These are phyloP conservation scores for Plasmopara muralis DNA, from an alignment of 352 stramenopile genomes.

Conservation along the genomic window DNA sequence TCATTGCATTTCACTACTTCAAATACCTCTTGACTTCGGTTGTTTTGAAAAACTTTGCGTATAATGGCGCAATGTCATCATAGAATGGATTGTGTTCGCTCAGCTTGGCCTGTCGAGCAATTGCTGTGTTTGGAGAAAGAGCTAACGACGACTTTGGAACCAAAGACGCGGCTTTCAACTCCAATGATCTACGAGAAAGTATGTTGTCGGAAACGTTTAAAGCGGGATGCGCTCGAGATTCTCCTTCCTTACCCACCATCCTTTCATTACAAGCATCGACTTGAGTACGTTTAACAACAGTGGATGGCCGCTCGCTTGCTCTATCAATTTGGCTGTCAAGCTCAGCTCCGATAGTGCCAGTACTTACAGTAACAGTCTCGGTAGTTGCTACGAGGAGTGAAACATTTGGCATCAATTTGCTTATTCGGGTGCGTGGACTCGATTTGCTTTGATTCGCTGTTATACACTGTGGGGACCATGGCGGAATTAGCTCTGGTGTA, in stretches of 20 bases:
- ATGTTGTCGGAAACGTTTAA: background rate
- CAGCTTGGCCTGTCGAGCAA: conserved; percentile 14
- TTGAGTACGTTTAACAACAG: background rate
- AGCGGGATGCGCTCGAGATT: background rate
- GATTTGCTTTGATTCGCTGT: conserved; percentile 1
- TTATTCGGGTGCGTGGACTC: conserved; percentile 6
- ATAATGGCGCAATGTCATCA: conserved; percentile 64
- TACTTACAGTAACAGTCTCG: background rate
- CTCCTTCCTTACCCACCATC: background rate
- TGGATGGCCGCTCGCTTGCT: background rate
- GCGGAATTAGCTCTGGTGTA: background rate
- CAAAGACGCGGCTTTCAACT: background rate
- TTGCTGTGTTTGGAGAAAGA: conserved; percentile 1
- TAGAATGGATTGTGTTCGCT: conserved; percentile 52
- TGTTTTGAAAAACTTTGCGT: conserved; percentile 67
- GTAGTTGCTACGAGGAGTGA: background rate
- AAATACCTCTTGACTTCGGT: conserved; percentile 53
- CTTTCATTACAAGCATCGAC: background rate
- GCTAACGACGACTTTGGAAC: background rate
- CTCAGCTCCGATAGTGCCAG: background rate
- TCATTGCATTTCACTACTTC: conserved; percentile 21
- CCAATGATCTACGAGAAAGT: background rate
- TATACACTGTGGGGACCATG: conserved; percentile 7
- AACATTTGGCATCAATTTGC: background rate
- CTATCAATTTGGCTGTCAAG: background rate